These are phyloP conservation scores for Elasticomyces elasticus DNA, from an alignment of 495 filamentous ascomycete genomes.

Conservation along the genomic window DNA sequence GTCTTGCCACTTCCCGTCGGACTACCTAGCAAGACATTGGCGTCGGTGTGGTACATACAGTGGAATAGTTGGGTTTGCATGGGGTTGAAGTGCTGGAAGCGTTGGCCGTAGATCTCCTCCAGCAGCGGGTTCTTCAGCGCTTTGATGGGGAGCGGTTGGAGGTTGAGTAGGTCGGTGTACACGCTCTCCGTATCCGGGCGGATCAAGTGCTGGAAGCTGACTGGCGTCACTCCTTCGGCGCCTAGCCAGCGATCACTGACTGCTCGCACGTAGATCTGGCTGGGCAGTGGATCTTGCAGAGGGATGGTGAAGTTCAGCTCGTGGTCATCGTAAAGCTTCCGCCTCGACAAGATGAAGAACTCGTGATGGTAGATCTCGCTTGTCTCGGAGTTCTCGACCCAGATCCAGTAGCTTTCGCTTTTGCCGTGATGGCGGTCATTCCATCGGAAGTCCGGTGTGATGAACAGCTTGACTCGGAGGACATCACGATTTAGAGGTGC, in stretches of 20 bases:
- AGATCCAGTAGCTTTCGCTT: slow-evolving; percentile 94
- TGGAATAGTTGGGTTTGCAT: slow-evolving; percentile 99
- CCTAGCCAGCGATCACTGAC: slow-evolving; percentile 95
- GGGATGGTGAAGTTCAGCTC: slow-evolving; percentile 98
- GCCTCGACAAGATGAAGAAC: slow-evolving; percentile 82
- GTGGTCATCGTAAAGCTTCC: slow-evolving; percentile 85
- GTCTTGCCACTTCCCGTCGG: slow-evolving; percentile 97
- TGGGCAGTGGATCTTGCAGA: slow-evolving; percentile 79
- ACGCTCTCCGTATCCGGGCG: slow-evolving; percentile 94
- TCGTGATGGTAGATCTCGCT: slow-evolving; percentile 97
- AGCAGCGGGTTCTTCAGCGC: slow-evolving; percentile 80
- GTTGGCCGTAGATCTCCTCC: slow-evolving; percentile 76
- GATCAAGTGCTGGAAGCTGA: slow-evolving; percentile 97
- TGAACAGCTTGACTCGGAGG: slow-evolving; percentile 68
- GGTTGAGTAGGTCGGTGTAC: slow-evolving; percentile 84
- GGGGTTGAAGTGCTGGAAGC: slow-evolving; percentile 94
- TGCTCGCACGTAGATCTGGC: slow-evolving; percentile 89
- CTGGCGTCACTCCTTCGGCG: slow-evolving; percentile 86
- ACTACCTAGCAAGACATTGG: slow-evolving; percentile 91
- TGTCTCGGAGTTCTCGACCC: slow-evolving; percentile 97
- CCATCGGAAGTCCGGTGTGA: slow-evolving; percentile 89
- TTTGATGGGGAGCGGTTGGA: slow-evolving; percentile 80
- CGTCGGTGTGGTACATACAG: slow-evolving; percentile 77
- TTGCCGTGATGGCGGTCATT: slow-evolving; percentile 90
- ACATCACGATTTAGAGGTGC: slow-evolving; percentile 93